Percentiles rank a stretch among this genome's conserved stretches.
Conservation (phyloP, 345 rosid genomes). For the Passiflora organensis region DNA sequence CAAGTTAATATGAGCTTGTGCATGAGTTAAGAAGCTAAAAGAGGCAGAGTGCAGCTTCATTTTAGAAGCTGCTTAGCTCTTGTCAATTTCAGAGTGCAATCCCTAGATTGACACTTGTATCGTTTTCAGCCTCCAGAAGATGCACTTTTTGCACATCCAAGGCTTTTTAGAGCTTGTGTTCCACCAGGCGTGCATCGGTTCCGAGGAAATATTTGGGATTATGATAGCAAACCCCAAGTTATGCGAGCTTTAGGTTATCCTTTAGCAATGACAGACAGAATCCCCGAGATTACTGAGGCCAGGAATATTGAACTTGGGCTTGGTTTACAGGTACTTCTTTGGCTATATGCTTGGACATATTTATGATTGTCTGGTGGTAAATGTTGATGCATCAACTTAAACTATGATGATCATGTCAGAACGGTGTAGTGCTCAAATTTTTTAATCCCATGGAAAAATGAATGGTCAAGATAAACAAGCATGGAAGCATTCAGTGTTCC, state of each 20-base stretch:
- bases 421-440: too few relatives aligned
- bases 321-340: slow-evolving; percentile 70
- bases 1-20: neutral
- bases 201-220: slow-evolving; percentile 96
- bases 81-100: slow-evolving; percentile 1
- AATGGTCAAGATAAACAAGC: too few relatives aligned
- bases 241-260: slow-evolving; percentile 79
- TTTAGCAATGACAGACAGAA: slow-evolving; percentile 55
- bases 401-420: neutral
- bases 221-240: slow-evolving; percentile 73
- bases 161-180: slow-evolving; percentile 92
- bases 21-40: neutral
- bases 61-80: neutral
- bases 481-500: too few relatives aligned
- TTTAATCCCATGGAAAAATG: too few relatives aligned
- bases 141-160: slow-evolving; percentile 89
- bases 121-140: slow-evolving; percentile 78
- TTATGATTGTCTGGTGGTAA: neutral
- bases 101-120: slow-evolving; percentile 3
- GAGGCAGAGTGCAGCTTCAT: too few relatives aligned
- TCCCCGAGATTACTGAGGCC: slow-evolving; percentile 85
- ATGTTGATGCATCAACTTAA: neutral
- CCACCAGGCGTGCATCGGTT: slow-evolving; percentile 99
- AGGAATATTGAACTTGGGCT: slow-evolving; percentile 92
- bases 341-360: neutral